A percentile compares a stretch with the other conserved stretches of the same genome.
Conservation (phyloP, 2,329 filamentous ascomycete genomes). For the Karstenula rhodostoma region DNA sequence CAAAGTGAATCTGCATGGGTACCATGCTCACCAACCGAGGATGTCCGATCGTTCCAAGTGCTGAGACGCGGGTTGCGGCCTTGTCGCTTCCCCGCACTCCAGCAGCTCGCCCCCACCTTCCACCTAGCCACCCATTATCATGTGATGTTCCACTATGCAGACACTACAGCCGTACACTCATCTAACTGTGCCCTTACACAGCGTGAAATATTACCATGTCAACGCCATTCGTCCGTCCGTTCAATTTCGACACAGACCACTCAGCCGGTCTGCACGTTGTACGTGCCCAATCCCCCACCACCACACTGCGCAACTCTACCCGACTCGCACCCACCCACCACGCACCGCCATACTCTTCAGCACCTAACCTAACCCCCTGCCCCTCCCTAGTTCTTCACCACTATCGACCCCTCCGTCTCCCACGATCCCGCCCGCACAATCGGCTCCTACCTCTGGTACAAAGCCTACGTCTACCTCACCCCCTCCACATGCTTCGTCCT, state of each 20-base stretch:
- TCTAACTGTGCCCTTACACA: no score
- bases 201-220: not conserved
- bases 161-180: not conserved
- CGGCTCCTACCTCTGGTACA: constrained; percentile 44
- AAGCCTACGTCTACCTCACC: constrained; percentile 39
- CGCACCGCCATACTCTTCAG: not conserved
- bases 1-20: not conserved
- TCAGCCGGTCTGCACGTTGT: not conserved
- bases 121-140: no score
- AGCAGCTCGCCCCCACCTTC: no score
- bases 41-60: no score
- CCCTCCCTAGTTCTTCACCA: constrained; percentile 27
- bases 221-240: not conserved
- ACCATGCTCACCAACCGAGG: no score
- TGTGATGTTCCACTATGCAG: not conserved
- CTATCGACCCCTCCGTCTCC: constrained; percentile 31
- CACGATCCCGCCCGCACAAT: constrained; percentile 40
- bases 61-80: no score
- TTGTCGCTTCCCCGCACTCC: no score
- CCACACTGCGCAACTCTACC: not conserved
- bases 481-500: constrained; percentile 47
- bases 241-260: not conserved
- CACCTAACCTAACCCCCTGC: not conserved
- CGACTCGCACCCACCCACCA: not conserved
- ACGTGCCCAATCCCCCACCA: not conserved